Percentiles rank a stretch among this genome's conserved stretches.
phyloP scores from a whole-genome alignment of 1,284 basidiomycete genomes.

The Puccinia polysora region DNA sequence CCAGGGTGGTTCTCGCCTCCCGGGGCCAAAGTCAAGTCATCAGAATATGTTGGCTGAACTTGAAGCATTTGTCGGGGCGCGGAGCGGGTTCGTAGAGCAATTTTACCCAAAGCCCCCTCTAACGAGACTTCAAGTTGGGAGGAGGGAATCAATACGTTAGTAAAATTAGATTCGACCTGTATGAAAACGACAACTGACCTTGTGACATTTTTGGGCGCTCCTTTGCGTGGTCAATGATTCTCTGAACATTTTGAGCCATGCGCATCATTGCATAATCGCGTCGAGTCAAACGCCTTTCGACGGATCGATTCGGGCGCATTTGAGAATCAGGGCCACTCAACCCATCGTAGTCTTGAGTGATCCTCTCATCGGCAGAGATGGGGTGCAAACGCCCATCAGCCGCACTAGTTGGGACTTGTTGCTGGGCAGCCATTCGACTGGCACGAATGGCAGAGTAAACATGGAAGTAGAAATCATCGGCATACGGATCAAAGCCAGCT shows the following conservation, averaged over 20 bases:
- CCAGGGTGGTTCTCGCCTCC: slow-evolving; percentile 45
- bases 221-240: slow-evolving; percentile 87
- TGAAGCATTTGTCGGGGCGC: slow-evolving; percentile 93
- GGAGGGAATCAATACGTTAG: slow-evolving; percentile 55
- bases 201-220: slow-evolving; percentile 56
- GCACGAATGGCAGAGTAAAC: slow-evolving; percentile 77
- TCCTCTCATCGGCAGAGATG: slow-evolving; percentile 8
- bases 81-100: slow-evolving; percentile 82
- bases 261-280: slow-evolving; percentile 58
- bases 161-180: neutral
- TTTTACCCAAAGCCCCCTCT: slow-evolving; percentile 93
- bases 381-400: slow-evolving; percentile 16
- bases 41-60: slow-evolving; percentile 59
- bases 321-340: slow-evolving; percentile 4
- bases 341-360: slow-evolving; percentile 26
- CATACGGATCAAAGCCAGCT: slow-evolving; percentile 74
- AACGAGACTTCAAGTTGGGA: slow-evolving; percentile 59
- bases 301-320: slow-evolving; percentile 63
- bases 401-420: slow-evolving; percentile 34
- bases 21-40: slow-evolving; percentile 39
- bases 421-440: slow-evolving; percentile 65
- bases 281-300: slow-evolving; percentile 57
- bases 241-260: slow-evolving; percentile 94
- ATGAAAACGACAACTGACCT: slow-evolving; percentile 41
- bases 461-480: slow-evolving; percentile 97